phyloP scores from a whole-genome alignment of 1,284 basidiomycete species.

The Ganoderma boninense region DNA sequence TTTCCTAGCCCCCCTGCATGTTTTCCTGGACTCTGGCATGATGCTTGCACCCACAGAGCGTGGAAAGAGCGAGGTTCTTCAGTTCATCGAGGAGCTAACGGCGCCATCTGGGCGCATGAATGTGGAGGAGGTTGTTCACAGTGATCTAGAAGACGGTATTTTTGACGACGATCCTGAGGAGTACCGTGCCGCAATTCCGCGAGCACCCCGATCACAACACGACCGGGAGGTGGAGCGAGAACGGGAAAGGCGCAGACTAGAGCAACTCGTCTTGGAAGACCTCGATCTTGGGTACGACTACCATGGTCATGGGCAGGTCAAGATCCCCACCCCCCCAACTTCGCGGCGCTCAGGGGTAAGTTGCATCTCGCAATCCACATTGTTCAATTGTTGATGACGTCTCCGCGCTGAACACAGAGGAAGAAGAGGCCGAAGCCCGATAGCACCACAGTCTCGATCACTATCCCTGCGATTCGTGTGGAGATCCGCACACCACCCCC shows the following conservation, averaged over 20 bases:
- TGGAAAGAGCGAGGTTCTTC: conserved; percentile 43
- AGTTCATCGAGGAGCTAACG: conserved; percentile 50
- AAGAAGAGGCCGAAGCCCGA: conserved; percentile 24
- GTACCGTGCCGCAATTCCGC: conserved; percentile 48
- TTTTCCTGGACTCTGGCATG: conserved; percentile 76
- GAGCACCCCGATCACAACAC: conserved; percentile 29
- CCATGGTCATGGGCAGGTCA: conserved; percentile 32
- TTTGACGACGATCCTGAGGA: conserved; percentile 36
- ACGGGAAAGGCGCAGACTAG: conserved; percentile 51
- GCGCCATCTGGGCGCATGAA: conserved; percentile 26
- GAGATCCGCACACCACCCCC: conserved; percentile 68
- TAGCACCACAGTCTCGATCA: conserved; percentile 42
- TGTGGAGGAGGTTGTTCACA: conserved; percentile 23
- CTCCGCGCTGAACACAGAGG: not conserved
- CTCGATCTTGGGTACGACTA: conserved; percentile 61
- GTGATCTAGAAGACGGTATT: conserved; percentile 29
- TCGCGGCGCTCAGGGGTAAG: conserved; percentile 34
- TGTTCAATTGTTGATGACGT: not conserved
- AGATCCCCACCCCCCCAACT: conserved; percentile 2
- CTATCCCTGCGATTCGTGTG: conserved; percentile 63
- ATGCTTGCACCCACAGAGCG: conserved; percentile 48
- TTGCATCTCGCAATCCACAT: not conserved
- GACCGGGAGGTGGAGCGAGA: conserved; percentile 45
- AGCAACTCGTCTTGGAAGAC: conserved; percentile 62
- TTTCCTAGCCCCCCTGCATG: conserved; percentile 67